Evolutionary conservation across 306 rosid species (phyloP), one percentile per base, ranked within the genome.

Genomic region (Sophora flavescens): DNA sequence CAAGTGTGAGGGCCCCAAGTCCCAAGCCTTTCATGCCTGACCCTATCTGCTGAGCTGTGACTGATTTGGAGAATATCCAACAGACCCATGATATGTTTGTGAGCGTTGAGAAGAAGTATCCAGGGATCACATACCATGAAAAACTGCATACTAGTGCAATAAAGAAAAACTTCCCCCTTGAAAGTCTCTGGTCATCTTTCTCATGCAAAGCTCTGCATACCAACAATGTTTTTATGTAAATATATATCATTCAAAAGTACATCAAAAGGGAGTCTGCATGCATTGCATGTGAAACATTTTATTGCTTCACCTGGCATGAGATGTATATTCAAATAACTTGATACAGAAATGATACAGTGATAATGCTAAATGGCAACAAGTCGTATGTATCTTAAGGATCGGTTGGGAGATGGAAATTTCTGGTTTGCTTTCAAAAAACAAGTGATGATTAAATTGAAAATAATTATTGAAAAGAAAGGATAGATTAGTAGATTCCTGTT

Each of bases 1-100:
- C 97, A 2, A 90, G 89, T 15, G 96, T 87, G 12, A 93, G 0
- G 13, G 97, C 90, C 10, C 97, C 97, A 0, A 93, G 86, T 63
- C 97, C 97, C 0, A 93, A 78, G 13, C 97, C 97, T 54, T 13
- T 70, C 97, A 93, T 86, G 66, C 96, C 96, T 1, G 96, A 93
- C 11, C 97, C 97, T 11, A 93, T 22, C 45, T 90, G 97, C 78
- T 93, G 96, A 63, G 92, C 97, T 18, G 92, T 88, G 6, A 93
- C 91, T 12, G 97, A 93, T 76, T 86, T 90, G 78, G 96, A 72
- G 87, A 90, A 89, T 18, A 80, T 4, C 97, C 97, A 93, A 79
- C 96, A 92, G 0, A 91, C 69, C 92, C 93, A 93, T 66, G 97
- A 93, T 54, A 93, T 88, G 89, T 9, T 89, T 30, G 96, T 75